Evolutionary conservation across 371 early-diverging fungal species (phyloP).

Genomic region (Mortierella sp.): DNA sequence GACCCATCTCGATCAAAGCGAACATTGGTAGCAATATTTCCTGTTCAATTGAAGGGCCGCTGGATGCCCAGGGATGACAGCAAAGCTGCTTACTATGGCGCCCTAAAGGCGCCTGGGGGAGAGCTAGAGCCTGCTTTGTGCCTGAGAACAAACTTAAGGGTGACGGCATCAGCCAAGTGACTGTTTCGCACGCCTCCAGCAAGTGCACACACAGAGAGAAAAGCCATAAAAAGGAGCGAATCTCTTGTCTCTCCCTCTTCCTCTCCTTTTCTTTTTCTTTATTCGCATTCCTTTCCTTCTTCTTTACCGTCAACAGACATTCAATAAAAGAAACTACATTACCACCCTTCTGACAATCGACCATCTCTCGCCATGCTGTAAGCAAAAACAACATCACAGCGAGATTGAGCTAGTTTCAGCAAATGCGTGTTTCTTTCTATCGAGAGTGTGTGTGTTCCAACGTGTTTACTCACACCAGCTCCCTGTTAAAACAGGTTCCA

Average conservation of each 20-base stretch:
- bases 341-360: background rate
- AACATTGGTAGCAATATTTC: too few relatives aligned
- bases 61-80: too few relatives aligned
- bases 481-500: conserved; percentile 70
- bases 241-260: background rate
- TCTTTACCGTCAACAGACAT: background rate
- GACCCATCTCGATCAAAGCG: too few relatives aligned
- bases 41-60: too few relatives aligned
- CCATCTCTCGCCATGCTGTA: background rate
- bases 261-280: background rate
- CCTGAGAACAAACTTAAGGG: too few relatives aligned
- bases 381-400: background rate
- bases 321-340: background rate
- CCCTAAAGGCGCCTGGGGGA: too few relatives aligned
- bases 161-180: background rate
- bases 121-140: too few relatives aligned
- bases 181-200: background rate
- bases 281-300: background rate
- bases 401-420: background rate
- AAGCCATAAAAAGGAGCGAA: background rate
- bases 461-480: background rate
- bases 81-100: too few relatives aligned
- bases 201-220: too few relatives aligned
- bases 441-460: background rate
- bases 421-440: background rate